A percentile compares a stretch with the other conserved stretches of the same genome.
phyloP scores from a whole-genome alignment of 208 protist genomes.

The Wallacemonas sp. region DNA sequence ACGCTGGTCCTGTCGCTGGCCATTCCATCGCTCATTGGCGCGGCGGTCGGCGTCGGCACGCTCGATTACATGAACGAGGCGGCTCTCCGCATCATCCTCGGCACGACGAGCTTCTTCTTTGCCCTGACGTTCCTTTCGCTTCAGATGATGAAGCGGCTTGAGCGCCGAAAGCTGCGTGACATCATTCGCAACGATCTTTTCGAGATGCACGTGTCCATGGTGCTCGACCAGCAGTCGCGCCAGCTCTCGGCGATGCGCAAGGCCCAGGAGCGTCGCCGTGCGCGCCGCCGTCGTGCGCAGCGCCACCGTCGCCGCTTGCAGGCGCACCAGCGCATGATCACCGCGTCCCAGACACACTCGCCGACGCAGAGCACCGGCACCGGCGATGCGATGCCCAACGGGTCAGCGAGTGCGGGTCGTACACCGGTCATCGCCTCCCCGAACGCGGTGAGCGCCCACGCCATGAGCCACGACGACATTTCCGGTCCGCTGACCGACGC shows the following conservation, averaged over 20 bases:
- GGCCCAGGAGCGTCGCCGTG: neutral
- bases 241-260: conserved; percentile 4
- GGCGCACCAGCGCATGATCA: conserved; percentile 2
- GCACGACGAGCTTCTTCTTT: conserved; percentile 39
- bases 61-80: conserved; percentile 28
- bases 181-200: conserved; percentile 38
- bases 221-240: conserved; percentile 19
- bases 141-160: conserved; percentile 39
- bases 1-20: conserved; percentile 23
- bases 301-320: conserved; percentile 15
- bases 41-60: conserved; percentile 22
- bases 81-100: conserved; percentile 34
- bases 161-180: conserved; percentile 31
- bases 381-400: neutral
- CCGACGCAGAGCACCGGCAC: neutral
- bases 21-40: conserved; percentile 23
- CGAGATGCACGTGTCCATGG: conserved; percentile 29
- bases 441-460: neutral
- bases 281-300: conserved; percentile 15
- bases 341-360: conserved; percentile 11
- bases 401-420: neutral
- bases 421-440: neutral
- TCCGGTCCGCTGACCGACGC: conserved; percentile 1
- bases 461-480: neutral
- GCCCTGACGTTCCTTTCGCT: conserved; percentile 36